These are phyloP conservation scores for Dalechampia spathulata DNA, from an alignment of 441 rosid species.

Conservation along the genomic window DNA sequence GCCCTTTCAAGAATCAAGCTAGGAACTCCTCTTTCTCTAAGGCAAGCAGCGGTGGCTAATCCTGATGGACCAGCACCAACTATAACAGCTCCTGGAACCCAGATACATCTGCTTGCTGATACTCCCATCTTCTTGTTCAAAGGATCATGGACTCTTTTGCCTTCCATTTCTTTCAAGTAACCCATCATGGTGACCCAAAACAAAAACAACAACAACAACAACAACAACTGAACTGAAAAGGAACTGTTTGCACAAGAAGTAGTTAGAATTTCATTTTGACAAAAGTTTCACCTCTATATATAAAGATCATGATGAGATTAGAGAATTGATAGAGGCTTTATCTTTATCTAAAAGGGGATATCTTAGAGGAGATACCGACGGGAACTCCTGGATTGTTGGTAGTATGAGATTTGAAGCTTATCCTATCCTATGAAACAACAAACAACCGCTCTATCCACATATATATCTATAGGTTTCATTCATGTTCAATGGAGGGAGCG, in stretches of 20 bases:
- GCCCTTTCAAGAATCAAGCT: slow-evolving; percentile 61
- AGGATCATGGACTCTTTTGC: slow-evolving; percentile 54
- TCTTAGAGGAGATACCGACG: slow-evolving; percentile 8
- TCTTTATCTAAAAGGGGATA: slow-evolving; percentile 32
- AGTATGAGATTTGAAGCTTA: slow-evolving; percentile 15
- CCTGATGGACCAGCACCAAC: slow-evolving; percentile 94
- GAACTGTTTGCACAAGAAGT: no score
- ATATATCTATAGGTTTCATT: neutral
- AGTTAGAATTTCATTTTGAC: no score
- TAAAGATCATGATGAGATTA: slow-evolving; percentile 9
- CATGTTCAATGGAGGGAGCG: neutral
- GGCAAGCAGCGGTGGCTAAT: slow-evolving; percentile 65
- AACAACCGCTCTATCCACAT: neutral
- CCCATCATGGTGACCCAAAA: no score
- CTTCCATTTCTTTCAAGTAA: slow-evolving; percentile 40
- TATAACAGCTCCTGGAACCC: slow-evolving; percentile 51
- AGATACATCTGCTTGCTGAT: slow-evolving; percentile 17
- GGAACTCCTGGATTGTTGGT: slow-evolving; percentile 16
- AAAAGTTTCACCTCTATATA: no score
- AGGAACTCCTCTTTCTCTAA: slow-evolving; percentile 43
- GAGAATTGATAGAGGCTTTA: slow-evolving; percentile 19
- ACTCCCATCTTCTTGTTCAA: slow-evolving; percentile 20
- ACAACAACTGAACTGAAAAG: no score
- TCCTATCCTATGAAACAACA: neutral
- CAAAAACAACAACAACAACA: no score